These are phyloP conservation scores for Linderniella brevidens DNA, from an alignment of 257 asterid species.

Conservation along the genomic window DNA sequence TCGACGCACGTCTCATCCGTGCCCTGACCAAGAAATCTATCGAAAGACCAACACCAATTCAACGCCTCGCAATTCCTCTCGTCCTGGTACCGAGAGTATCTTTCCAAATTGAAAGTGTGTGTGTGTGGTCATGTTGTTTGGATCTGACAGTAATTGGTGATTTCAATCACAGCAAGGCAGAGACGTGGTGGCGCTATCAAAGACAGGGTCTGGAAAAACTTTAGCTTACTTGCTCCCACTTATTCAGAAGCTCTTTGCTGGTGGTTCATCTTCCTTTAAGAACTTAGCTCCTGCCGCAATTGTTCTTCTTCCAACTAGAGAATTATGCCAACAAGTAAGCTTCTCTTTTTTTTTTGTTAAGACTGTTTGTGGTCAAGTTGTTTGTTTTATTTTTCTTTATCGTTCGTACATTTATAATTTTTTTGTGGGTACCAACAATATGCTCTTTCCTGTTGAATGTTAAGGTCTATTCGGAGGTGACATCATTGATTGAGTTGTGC, in stretches of 20 bases:
- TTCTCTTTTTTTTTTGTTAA: too few relatives aligned
- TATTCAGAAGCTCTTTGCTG: conserved; percentile 74
- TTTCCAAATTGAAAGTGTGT: too few relatives aligned
- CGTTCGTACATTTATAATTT: conserved; percentile 2
- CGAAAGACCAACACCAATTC: conserved; percentile 74
- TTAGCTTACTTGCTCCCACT: conserved; percentile 78
- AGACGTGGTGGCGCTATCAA: conserved; percentile 91
- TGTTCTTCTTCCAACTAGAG: conserved; percentile 85
- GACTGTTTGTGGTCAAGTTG: neutral
- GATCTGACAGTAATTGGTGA: neutral
- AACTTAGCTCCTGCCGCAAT: conserved; percentile 51
- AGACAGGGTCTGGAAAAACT: conserved; percentile 96
- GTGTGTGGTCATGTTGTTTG: neutral
- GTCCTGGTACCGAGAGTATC: too few relatives aligned
- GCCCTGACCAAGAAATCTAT: conserved; percentile 61
- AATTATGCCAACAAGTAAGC: conserved; percentile 73
- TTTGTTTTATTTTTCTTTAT: neutral
- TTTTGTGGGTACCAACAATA: too few relatives aligned
- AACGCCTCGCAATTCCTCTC: conserved; percentile 66
- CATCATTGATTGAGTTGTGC: conserved; percentile 58
- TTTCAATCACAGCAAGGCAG: conserved; percentile 52
- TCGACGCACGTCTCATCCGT: conserved; percentile 71
- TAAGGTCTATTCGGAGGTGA: conserved; percentile 66
- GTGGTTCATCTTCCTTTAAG: conserved; percentile 25
- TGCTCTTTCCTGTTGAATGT: too few relatives aligned